Evolutionary conservation across 2,329 filamentous ascomycete species (phyloP), one percentile per base, ranked within the genome.

Genomic region (Didymella segeticola): DNA sequence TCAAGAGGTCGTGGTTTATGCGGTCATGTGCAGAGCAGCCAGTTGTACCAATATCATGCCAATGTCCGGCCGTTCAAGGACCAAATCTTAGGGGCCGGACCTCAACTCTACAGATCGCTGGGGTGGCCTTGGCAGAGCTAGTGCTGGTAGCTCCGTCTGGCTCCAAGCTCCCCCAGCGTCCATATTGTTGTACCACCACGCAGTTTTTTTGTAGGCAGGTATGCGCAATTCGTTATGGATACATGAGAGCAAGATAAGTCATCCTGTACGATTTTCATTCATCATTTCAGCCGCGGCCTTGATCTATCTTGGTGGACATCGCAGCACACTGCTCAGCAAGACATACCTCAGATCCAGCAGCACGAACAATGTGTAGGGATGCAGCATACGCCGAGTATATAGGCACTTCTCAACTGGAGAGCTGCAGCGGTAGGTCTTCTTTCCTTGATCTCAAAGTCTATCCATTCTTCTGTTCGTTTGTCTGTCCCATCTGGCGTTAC

Each of bases 101-200:
- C 36, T 47, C 41, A 42, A 20, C 31, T 46, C 33, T 39, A 20
- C 34, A 33, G 14, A 7, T 17, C 17, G 48, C 41, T 27, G 27
- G 12, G 39, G 11, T 20, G 9, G 41, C 41, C 49, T 31, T 31
- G 49, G 14, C 34, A 12, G 11, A 26, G 34, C 34, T 39, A 39
- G 26, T 5, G 26, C 12, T 46, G 49, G 51, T 39, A 43, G 39
- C 38, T 47, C 30, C 25, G 17, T 48, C 46, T 48, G 46, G 33
- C 31, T 41, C 34, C 33, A 29, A 54, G 45, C 50, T 34, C 41
- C 45, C 38, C 26, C 51, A 54, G 51, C 45, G 41, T 45, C 51
- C 19, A 11, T 37, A 43, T 25, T 38, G 23, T 8, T 39, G 45
- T 54, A 36, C 36, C 34, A 49, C 51, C 22, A 27, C 29, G 45